Conservation (phyloP, 495 filamentous ascomycete genomes). For the Cercophora samala region DNA sequence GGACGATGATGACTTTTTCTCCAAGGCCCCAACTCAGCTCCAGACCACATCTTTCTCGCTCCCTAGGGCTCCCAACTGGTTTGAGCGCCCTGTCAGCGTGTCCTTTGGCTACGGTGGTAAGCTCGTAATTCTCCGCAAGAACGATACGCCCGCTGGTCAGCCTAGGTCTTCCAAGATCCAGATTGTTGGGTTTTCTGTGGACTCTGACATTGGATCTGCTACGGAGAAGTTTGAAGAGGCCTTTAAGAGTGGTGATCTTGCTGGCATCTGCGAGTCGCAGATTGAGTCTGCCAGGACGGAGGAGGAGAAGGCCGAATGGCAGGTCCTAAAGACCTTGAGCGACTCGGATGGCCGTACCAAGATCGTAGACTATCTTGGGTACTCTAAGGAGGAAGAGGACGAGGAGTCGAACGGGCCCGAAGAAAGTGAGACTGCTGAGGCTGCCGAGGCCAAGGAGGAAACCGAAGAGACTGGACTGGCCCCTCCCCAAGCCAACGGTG, state of each 20-base stretch:
- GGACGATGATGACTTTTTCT: conserved; percentile 96
- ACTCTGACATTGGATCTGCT: conserved; percentile 76
- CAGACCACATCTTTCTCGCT: conserved; percentile 87
- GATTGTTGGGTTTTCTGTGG: conserved; percentile 84
- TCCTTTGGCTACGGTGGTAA: conserved; percentile 97
- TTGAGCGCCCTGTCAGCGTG: conserved; percentile 78
- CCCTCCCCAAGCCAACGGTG: conserved; percentile 39
- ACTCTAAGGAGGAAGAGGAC: conserved; percentile 58
- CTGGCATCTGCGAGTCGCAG: conserved; percentile 75
- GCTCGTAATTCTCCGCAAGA: conserved; percentile 68
- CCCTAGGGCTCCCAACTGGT: conserved; percentile 82
- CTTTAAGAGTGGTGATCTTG: conserved; percentile 71
- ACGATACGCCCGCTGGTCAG: conserved; percentile 55
- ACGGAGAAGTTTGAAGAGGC: conserved; percentile 85
- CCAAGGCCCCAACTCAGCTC: conserved; percentile 83
- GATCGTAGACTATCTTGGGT: conserved; percentile 84
- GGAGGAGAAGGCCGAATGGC: conserved; percentile 93
- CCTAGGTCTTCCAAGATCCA: conserved; percentile 69
- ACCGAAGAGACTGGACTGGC: conserved; percentile 44
- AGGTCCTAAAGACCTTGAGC: conserved; percentile 84
- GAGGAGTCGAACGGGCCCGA: conserved; percentile 48
- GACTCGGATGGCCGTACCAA: conserved; percentile 74
- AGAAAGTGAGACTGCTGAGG: conserved; percentile 16
- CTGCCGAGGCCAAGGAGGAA: conserved; percentile 37
- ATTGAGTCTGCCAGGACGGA: conserved; percentile 70